A percentile compares a stretch with the other conserved stretches of the same genome.
These are phyloP conservation scores for Lineolata rhizophorae DNA, from an alignment of 495 filamentous ascomycete genomes.

Conservation along the genomic window DNA sequence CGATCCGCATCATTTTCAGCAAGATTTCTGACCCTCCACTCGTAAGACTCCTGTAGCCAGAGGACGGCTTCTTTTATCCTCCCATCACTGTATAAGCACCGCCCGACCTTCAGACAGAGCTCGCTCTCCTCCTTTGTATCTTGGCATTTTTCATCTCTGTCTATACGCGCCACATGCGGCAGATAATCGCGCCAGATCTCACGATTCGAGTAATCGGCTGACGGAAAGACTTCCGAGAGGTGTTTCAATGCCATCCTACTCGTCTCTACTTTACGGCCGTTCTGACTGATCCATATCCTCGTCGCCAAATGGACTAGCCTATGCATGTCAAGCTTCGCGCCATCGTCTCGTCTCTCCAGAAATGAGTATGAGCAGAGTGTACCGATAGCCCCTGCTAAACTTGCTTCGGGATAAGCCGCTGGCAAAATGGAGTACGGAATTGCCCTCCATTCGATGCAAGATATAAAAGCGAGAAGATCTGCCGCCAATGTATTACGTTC, in stretches of 20 bases:
- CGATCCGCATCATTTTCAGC: constrained; percentile 13
- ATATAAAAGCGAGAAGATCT: constrained; percentile 11
- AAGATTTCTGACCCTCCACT: constrained; percentile 5
- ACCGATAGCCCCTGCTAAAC: constrained; percentile 10
- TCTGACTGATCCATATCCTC: constrained; percentile 15
- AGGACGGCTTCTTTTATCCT: constrained; percentile 8
- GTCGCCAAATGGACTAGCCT: constrained; percentile 14
- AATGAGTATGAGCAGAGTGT: constrained; percentile 12
- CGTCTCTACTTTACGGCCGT: constrained; percentile 1
- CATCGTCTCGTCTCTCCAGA: constrained; percentile 5
- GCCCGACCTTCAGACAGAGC: constrained; percentile 7
- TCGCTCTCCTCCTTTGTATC: constrained; percentile 2
- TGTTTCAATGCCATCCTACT: constrained; percentile 3
- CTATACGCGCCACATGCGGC: constrained; percentile 16
- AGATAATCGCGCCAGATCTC: constrained; percentile 13
- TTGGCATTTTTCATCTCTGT: constrained; percentile 1
- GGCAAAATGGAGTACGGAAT: constrained; percentile 13
- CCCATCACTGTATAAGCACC: constrained; percentile 6
- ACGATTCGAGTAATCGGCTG: constrained; percentile 7
- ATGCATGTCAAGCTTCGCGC: constrained; percentile 10
- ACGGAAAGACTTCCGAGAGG: constrained; percentile 11
- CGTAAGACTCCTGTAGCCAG: constrained; percentile 5
- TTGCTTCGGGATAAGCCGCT: constrained; percentile 7
- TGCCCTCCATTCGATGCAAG: constrained; percentile 16
- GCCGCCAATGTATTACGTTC: constrained; percentile 6